phyloP scores from a whole-genome alignment of 2,329 filamentous ascomycete genomes.

The Hymenoscyphus repandus region DNA sequence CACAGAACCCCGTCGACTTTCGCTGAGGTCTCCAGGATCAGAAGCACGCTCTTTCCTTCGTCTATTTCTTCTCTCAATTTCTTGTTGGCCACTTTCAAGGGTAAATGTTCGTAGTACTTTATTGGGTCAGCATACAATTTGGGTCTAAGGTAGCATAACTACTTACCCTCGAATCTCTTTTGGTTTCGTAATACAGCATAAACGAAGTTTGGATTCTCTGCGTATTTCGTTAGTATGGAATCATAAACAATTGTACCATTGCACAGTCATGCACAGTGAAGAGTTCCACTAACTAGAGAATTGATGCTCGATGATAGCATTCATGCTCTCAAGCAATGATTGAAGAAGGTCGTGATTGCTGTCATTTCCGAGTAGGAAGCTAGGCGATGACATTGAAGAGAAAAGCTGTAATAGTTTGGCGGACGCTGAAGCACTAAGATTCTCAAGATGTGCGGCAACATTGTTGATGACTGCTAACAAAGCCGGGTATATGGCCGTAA shows the following conservation, averaged over 20 bases:
- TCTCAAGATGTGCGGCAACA: conserved; percentile 76
- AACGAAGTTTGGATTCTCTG: conserved; percentile 73
- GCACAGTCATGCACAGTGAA: not conserved
- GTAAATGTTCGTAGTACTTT: conserved; percentile 75
- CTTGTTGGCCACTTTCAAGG: conserved; percentile 83
- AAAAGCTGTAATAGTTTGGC: conserved; percentile 84
- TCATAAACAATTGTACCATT: not conserved
- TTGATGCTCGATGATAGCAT: conserved; percentile 84
- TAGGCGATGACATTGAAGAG: conserved; percentile 86
- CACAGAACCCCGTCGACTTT: conserved; percentile 51
- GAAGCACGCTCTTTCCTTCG: conserved; percentile 57
- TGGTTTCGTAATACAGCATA: conserved; percentile 74
- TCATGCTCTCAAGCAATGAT: conserved; percentile 82
- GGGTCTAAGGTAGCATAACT: not conserved
- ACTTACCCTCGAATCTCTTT: conserved; percentile 65
- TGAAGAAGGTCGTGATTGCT: conserved; percentile 77
- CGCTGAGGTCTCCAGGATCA: conserved; percentile 41
- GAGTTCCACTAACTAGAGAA: conserved; percentile 58
- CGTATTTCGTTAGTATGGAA: conserved; percentile 4
- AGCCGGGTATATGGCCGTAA: conserved; percentile 88
- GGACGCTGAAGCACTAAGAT: conserved; percentile 68
- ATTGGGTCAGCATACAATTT: conserved; percentile 7
- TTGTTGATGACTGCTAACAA: conserved; percentile 92
- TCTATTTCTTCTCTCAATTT: conserved; percentile 76
- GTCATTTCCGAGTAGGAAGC: conserved; percentile 88